Conservation (phyloP, 2,329 filamentous ascomycete species). For the Ophiostoma sp. region DNA sequence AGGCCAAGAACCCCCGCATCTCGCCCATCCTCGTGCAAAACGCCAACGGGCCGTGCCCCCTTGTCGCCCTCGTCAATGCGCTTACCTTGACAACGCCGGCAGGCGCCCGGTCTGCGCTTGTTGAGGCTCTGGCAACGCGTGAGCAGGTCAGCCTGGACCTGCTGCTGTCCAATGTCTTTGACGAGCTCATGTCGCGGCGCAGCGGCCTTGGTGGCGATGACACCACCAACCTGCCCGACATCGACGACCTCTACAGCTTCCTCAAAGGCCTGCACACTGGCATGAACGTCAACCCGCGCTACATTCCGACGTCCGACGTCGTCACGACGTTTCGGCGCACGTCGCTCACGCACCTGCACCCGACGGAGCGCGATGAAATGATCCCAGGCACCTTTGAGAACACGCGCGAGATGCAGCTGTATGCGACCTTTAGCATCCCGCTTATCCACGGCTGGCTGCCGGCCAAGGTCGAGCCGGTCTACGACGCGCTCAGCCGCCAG, state of each 20-base stretch:
- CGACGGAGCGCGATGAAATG: slow-evolving; percentile 43
- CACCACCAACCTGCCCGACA: slow-evolving; percentile 64
- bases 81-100: slow-evolving; percentile 75
- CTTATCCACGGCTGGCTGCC: slow-evolving; percentile 93
- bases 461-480: slow-evolving; percentile 58
- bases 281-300: slow-evolving; percentile 95
- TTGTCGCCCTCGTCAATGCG: slow-evolving; percentile 90
- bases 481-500: slow-evolving; percentile 64
- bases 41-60: slow-evolving; percentile 85
- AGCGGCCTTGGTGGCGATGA: slow-evolving; percentile 48
- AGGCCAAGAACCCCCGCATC: slow-evolving; percentile 59
- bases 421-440: slow-evolving; percentile 81
- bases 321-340: slow-evolving; percentile 46
- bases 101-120: slow-evolving; percentile 61
- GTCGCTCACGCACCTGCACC: slow-evolving; percentile 49
- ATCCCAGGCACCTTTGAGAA: slow-evolving; percentile 75
- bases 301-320: slow-evolving; percentile 56
- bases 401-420: slow-evolving; percentile 83
- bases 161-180: slow-evolving; percentile 82
- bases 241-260: slow-evolving; percentile 82
- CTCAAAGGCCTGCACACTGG: slow-evolving; percentile 85
- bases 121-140: slow-evolving; percentile 69
- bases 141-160: slow-evolving; percentile 86
- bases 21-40: slow-evolving; percentile 91
- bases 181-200: slow-evolving; percentile 79